A percentile compares a stretch with the other conserved stretches of the same genome.
phyloP scores from a whole-genome alignment of 176 grass and related monocot genomes.

The Thinopyrum elongatum region DNA sequence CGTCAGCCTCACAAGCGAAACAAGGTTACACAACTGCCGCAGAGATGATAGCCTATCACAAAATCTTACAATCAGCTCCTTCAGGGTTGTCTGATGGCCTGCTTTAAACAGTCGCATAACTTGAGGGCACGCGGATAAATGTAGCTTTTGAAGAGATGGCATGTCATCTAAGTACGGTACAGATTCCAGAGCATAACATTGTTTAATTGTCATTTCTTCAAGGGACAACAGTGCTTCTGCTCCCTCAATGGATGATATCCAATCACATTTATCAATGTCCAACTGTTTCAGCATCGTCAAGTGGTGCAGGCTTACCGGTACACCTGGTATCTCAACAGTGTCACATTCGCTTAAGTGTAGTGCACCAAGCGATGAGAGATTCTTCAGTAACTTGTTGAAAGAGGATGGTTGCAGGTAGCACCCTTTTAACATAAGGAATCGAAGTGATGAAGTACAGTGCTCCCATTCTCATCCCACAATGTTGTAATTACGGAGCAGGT shows the following conservation, averaged over 20 bases:
- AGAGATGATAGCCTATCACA: background rate
- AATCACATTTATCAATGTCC: background rate
- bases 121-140: background rate
- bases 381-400: constrained; percentile 11
- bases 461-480: background rate
- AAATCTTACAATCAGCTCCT: background rate
- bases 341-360: no score
- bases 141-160: background rate
- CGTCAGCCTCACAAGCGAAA: background rate
- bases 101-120: background rate
- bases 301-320: background rate
- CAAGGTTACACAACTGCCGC: background rate
- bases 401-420: background rate
- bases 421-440: background rate
- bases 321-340: background rate
- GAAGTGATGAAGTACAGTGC: background rate
- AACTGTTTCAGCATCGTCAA: constrained; percentile 9
- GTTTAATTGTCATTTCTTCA: background rate
- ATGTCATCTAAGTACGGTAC: background rate
- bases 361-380: background rate
- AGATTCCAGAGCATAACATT: background rate
- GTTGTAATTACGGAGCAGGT: background rate
- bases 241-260: constrained; percentile 11
- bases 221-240: constrained; percentile 7
- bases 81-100: background rate